These are phyloP conservation scores for Yamadazyma olivae DNA, from an alignment of 805 yeast species.

Conservation along the genomic window DNA sequence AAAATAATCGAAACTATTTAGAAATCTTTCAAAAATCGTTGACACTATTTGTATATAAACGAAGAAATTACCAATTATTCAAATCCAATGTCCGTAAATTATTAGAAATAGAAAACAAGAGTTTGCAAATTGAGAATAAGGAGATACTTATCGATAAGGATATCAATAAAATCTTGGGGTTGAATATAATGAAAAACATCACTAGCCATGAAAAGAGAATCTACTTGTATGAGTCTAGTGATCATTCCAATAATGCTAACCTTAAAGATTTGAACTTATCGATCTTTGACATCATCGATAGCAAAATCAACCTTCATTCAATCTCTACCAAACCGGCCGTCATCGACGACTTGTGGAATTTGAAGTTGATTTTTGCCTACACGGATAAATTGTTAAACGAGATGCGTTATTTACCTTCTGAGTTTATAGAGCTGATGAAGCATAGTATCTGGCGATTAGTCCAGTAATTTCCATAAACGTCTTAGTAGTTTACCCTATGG, in stretches of 20 bases:
- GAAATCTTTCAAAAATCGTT: slow-evolving; percentile 41
- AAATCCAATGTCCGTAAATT: slow-evolving; percentile 30
- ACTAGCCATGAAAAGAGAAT: slow-evolving; percentile 27
- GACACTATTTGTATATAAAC: slow-evolving; percentile 52
- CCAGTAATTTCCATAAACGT: background rate
- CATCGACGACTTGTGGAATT: slow-evolving; percentile 60
- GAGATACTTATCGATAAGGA: slow-evolving; percentile 23
- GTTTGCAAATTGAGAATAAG: slow-evolving; percentile 23
- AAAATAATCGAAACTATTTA: slow-evolving; percentile 38
- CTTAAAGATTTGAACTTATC: slow-evolving; percentile 29
- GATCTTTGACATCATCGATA: slow-evolving; percentile 47
- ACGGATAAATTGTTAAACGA: slow-evolving; percentile 36
- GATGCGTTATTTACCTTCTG: slow-evolving; percentile 44
- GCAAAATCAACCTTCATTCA: slow-evolving; percentile 48
- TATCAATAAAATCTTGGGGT: slow-evolving; percentile 19
- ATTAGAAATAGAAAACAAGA: slow-evolving; percentile 32
- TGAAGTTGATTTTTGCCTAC: slow-evolving; percentile 59
- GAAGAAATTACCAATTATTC: slow-evolving; percentile 38
- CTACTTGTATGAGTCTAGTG: slow-evolving; percentile 17
- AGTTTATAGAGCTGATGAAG: slow-evolving; percentile 53
- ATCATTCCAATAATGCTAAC: slow-evolving; percentile 15
- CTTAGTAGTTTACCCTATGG: too few species aligned
- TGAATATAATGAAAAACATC: slow-evolving; percentile 21
- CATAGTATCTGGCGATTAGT: slow-evolving; percentile 33
- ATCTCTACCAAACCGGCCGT: slow-evolving; percentile 40